Percentiles rank a stretch among this genome's conserved stretches.
These are phyloP conservation scores for Coemansia sp. DNA, from an alignment of 192 early-diverging fungal genomes.

Conservation along the genomic window DNA sequence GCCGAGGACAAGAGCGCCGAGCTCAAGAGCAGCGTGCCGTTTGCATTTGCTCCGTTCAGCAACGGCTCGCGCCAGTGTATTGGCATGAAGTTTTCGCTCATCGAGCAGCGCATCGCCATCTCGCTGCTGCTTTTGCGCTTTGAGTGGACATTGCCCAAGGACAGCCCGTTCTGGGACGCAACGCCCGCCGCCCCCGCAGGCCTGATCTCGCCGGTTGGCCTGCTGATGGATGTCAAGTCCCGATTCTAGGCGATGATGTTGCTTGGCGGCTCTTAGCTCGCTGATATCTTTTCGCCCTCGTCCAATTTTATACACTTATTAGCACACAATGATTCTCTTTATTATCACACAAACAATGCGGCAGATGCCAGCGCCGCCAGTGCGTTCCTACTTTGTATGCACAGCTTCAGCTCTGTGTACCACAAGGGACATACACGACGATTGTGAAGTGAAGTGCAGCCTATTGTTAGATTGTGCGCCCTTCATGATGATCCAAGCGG, in stretches of 20 bases:
- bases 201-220: slow-evolving; percentile 39
- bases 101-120: slow-evolving; percentile 62
- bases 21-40: slow-evolving; percentile 33
- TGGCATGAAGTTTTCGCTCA: slow-evolving; percentile 65
- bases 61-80: slow-evolving; percentile 63
- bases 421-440: not conserved
- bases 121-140: slow-evolving; percentile 57
- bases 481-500: not conserved
- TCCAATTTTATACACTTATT: not conserved
- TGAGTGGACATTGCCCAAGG: slow-evolving; percentile 51
- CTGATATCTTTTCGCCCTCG: not conserved
- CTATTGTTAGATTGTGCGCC: not conserved
- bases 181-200: slow-evolving; percentile 45
- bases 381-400: not conserved
- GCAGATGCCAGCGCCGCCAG: not conserved
- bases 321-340: not conserved
- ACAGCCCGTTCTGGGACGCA: slow-evolving; percentile 49
- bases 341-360: not conserved
- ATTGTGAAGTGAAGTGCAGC: not conserved
- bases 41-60: slow-evolving; percentile 64
- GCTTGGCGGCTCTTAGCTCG: not conserved
- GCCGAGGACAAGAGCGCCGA: slow-evolving; percentile 35
- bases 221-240: slow-evolving; percentile 34
- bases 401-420: not conserved
- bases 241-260: slow-evolving; percentile 14